Evolutionary conservation across 176 grass and related monocot species (phyloP).

Genomic region (Pontederia paniculata): DNA sequence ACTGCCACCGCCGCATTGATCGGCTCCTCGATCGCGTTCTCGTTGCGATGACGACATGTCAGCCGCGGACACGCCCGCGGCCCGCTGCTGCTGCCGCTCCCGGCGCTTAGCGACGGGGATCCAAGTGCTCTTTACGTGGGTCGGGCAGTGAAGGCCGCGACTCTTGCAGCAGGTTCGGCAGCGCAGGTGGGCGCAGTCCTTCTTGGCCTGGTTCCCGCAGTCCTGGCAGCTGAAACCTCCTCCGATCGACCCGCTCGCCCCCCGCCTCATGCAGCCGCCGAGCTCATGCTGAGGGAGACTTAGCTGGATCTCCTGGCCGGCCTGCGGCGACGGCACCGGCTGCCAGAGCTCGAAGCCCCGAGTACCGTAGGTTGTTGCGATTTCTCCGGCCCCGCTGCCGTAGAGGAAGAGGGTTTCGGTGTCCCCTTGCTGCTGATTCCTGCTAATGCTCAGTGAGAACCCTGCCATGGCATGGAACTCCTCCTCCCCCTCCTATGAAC

Average conservation of each 20-base stretch:
- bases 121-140: slow-evolving; percentile 48
- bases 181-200: slow-evolving; percentile 32
- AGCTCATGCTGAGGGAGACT: neutral
- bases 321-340: neutral
- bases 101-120: slow-evolving; percentile 39
- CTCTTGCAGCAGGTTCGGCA: slow-evolving; percentile 54
- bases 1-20: neutral
- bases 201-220: slow-evolving; percentile 53
- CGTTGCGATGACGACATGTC: neutral
- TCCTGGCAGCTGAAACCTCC: slow-evolving; percentile 37
- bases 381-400: neutral
- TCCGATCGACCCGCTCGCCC: neutral
- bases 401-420: neutral
- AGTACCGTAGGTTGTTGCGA: no score
- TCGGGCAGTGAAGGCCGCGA: slow-evolving; percentile 34
- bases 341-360: slow-evolving; percentile 15
- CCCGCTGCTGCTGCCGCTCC: slow-evolving; percentile 33
- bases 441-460: slow-evolving; percentile 1
- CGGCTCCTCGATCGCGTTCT: neutral
- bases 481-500: neutral
- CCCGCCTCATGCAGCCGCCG: neutral
- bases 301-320: neutral
- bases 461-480: neutral
- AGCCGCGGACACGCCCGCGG: slow-evolving; percentile 7
- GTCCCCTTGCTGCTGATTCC: neutral